Base-by-base conservation (phyloP, 2,329 filamentous ascomycete genomes). In the Stachybotrys chlorohalonatus region DNA sequence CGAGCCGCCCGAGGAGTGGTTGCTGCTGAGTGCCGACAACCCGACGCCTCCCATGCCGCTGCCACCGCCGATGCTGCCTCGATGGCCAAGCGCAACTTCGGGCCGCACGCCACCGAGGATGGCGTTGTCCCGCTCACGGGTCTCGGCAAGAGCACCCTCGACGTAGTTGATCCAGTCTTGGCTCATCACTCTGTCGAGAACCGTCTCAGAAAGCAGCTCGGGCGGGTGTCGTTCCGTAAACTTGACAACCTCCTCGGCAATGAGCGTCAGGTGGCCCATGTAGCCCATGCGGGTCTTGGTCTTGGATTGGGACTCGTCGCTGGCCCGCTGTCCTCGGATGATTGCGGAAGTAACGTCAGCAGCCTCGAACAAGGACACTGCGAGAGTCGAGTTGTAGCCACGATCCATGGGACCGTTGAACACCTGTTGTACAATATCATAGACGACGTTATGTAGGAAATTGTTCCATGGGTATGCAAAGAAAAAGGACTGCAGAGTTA, bases 401-500 rank as follows among this genome's bases (percentile, higher is more conserved):
- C 91, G 87, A 63, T 97, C 93, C 89, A 99, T 96, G 0, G 91
- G 91, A 8, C 94, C 94, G 67, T 99, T 99, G 71, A 99, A 97
- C 1, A 99, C 94, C 75, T 99, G 94, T 70, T 99, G 94, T 48
- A 99, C 90, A 65, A 99, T 92, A 69, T 99, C 94, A 68, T 99
- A 99, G 51, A 99, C 94, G 48, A 99, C 94, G 66, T 99, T 99
- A 73, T 99, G 94, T 49, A 99, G 80, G 67, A 99, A 99, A 70
- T 99, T 99, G 72, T 99, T 99, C 94, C 94, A 99, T 1, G 94
- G 93, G 66, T 97, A 99, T 56, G 87, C 85, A 76, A 99, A 99
- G 74, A 99, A 99, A 76, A 97, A 97, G 55, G 91, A 89, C 90
- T 95, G 60, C 2, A 6, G 1, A 30, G 7, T 52, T 63, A 59